These are phyloP conservation scores for Cyclotella distinguenda DNA, from an alignment of 108 stramenopile species.

Conservation along the genomic window DNA sequence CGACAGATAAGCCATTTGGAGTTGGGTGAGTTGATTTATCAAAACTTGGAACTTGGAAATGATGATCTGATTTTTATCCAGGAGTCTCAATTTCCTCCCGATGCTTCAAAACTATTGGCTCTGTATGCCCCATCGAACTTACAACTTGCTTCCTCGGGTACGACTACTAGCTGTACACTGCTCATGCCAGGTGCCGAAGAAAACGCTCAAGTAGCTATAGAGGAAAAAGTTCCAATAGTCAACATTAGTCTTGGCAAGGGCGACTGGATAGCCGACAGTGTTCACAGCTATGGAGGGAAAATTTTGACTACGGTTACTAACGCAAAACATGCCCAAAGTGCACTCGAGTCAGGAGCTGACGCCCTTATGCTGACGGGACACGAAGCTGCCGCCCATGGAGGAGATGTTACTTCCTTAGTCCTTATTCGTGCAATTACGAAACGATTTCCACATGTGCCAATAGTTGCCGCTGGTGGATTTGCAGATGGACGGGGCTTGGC, in stretches of 20 bases:
- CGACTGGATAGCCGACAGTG: slow-evolving; percentile 78
- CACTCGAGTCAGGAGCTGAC: slow-evolving; percentile 73
- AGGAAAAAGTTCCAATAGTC: slow-evolving; percentile 83
- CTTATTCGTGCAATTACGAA: slow-evolving; percentile 69
- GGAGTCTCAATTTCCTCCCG: not conserved
- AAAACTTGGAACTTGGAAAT: too few species aligned
- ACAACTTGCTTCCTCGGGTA: not conserved
- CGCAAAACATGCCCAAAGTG: slow-evolving; percentile 70
- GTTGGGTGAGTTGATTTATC: slow-evolving; percentile 38
- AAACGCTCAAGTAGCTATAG: slow-evolving; percentile 83
- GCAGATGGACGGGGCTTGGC: slow-evolving; percentile 82
- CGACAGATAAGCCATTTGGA: slow-evolving; percentile 76
- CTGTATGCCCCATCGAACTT: not conserved
- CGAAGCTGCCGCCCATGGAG: slow-evolving; percentile 92
- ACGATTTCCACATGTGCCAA: slow-evolving; percentile 74
- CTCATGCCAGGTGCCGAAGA: slow-evolving; percentile 86
- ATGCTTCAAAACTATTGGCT: not conserved
- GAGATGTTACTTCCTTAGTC: slow-evolving; percentile 80
- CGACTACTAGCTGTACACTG: slow-evolving; percentile 52
- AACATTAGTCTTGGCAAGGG: slow-evolving; percentile 88
- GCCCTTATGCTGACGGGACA: slow-evolving; percentile 87
- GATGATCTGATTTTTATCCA: not conserved
- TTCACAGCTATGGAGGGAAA: slow-evolving; percentile 76
- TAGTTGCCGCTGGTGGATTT: slow-evolving; percentile 93
- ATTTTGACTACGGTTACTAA: slow-evolving; percentile 82